phyloP scores from a whole-genome alignment of 2,329 filamentous ascomycete species.

The Colletotrichum lini region DNA sequence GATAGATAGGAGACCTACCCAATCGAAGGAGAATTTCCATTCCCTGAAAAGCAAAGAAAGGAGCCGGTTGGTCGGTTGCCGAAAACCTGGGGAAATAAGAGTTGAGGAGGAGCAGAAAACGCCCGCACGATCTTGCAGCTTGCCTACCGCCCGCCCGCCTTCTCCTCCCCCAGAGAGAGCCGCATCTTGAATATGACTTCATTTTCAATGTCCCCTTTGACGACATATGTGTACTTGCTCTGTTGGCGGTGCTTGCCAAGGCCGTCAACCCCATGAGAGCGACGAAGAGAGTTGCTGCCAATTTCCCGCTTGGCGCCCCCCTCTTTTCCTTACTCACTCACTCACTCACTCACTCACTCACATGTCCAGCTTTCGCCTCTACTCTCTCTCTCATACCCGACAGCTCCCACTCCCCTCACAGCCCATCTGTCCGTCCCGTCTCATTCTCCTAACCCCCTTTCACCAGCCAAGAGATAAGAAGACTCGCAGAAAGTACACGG shows the following conservation, averaged over 20 bases:
- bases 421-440: not conserved
- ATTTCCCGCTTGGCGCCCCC: slow-evolving; percentile 28
- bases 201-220: not conserved
- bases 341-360: not conserved
- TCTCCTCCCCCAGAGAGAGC: not conserved
- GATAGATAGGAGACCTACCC: not conserved
- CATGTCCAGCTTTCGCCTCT: not conserved
- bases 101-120: not conserved
- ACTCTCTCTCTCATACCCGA: not conserved
- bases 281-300: slow-evolving; percentile 13
- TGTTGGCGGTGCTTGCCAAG: slow-evolving; percentile 25
- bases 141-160: not conserved
- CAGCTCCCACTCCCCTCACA: not conserved
- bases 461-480: slow-evolving; percentile 1
- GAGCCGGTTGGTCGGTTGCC: slow-evolving; percentile 14
- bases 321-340: not conserved
- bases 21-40: slow-evolving; percentile 9
- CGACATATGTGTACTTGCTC: not conserved
- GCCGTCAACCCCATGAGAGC: not conserved
- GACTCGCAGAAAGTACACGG: not conserved
- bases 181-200: slow-evolving; percentile 29
- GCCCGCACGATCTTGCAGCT: slow-evolving; percentile 17
- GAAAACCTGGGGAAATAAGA: slow-evolving; percentile 32
- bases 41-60: not conserved
- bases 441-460: not conserved